Conservation (phyloP, 306 rosid genomes). For the Trifolium dubium region DNA sequence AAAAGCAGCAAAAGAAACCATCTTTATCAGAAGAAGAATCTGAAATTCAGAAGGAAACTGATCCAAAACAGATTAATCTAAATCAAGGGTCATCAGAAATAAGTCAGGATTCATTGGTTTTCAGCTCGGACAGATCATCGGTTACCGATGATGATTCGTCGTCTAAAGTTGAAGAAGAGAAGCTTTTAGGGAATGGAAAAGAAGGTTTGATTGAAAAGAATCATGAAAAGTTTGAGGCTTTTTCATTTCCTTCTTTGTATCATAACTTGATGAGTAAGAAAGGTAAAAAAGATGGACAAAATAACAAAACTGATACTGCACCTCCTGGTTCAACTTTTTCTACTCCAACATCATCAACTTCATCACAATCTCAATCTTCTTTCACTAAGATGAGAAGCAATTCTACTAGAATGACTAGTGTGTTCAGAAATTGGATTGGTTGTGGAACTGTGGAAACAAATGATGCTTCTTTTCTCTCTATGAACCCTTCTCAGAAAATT, state of each 20-base stretch:
- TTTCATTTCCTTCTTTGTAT: slow-evolving; percentile 48
- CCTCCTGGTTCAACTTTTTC: slow-evolving; percentile 49
- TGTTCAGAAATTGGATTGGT: slow-evolving; percentile 62
- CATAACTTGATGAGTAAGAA: slow-evolving; percentile 46
- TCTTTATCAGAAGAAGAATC: slow-evolving; percentile 33
- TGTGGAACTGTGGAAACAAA: slow-evolving; percentile 64
- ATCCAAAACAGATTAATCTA: slow-evolving; percentile 36
- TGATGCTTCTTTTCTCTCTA: slow-evolving; percentile 50
- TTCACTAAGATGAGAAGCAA: slow-evolving; percentile 55
- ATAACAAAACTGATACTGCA: slow-evolving; percentile 39
- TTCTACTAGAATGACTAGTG: slow-evolving; percentile 55
- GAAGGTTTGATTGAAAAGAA: slow-evolving; percentile 30
- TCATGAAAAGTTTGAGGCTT: slow-evolving; percentile 37
- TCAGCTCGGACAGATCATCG: slow-evolving; percentile 61
- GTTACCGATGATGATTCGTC: slow-evolving; percentile 56
- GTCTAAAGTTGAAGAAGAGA: slow-evolving; percentile 53
- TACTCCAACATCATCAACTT: slow-evolving; percentile 46
- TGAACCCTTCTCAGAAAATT: slow-evolving; percentile 34
- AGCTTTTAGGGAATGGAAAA: slow-evolving; percentile 31
- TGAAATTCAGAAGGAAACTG: slow-evolving; percentile 30
- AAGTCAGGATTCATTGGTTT: slow-evolving; percentile 56
- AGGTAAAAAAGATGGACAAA: slow-evolving; percentile 34
- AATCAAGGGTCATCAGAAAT: slow-evolving; percentile 54
- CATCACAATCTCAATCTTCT: slow-evolving; percentile 40
- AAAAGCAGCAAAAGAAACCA: slow-evolving; percentile 29